Evolutionary conservation across 2,329 filamentous ascomycete genomes (phyloP), one percentile per base, ranked within the genome.

Genomic region (Xylaria sp.): DNA sequence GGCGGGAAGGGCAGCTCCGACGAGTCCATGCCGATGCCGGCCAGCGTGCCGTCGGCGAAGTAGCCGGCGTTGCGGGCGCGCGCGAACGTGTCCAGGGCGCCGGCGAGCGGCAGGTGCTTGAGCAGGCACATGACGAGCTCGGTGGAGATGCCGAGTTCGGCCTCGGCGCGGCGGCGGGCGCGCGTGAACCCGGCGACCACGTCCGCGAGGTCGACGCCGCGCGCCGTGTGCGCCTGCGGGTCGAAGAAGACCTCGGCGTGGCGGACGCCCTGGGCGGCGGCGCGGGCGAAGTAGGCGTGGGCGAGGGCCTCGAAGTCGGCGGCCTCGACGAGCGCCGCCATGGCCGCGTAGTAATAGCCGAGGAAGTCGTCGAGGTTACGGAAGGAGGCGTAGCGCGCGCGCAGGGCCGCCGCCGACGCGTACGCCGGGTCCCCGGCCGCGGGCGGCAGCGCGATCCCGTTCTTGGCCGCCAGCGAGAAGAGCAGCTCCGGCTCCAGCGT

Each of bases 211-310:
- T 77, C 61, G 2, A 92, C 73, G 4, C 86, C 86, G 17, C 88
- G 80, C 11, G 72, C 74, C 4, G 84, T 80, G 70, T 92, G 90
- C 1, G 87, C 88, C 71, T 92, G 89, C 1, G 89, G 89, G 69
- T 92, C 90, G 73, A 92, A 92, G 74, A 91, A 92, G 60, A 91
- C 80, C 70, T 92, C 89, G 13, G 87, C 87, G 66, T 92, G 89
- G 44, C 82, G 78, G 1, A 92, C 85, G 37, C 84, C 83, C 57
- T 91, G 84, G 1, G 73, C 72, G 26, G 83, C 78, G 2, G 87
- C 89, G 53, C 80, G 82, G 26, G 76, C 66, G 69, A 92, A 88
- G 73, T 92, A 92, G 57, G 82, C 81, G 76, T 84, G 89, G 4
- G 87, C 88, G 9, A 93, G 78, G 48, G 81, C 82, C 68, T 89